Conservation (phyloP, 2,329 filamentous ascomycete genomes). For the Coleophoma cylindrospora region DNA sequence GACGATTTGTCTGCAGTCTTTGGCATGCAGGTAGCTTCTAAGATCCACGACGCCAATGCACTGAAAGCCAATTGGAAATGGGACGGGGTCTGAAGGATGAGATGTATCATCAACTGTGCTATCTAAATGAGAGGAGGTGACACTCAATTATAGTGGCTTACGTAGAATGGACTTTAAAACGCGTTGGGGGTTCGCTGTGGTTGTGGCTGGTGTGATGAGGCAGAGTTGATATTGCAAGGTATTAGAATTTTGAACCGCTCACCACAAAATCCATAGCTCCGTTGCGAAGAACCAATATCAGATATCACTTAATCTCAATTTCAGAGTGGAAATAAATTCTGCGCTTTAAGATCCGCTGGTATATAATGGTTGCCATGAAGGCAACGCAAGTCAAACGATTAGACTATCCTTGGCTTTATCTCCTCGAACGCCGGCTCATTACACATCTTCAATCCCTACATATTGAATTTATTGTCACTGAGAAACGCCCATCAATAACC, state of each 20-base stretch:
- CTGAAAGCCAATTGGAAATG: conserved; percentile 17
- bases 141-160: conserved; percentile 20
- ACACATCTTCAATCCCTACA: conserved; percentile 1
- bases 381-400: no score
- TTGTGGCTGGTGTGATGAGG: conserved; percentile 13
- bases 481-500: neutral
- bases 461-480: conserved; percentile 1
- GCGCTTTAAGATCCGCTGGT: no score
- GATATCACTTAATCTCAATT: no score
- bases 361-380: no score
- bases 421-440: neutral
- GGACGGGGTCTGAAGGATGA: conserved; percentile 5
- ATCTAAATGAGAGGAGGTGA: conserved; percentile 3
- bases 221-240: no score
- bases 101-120: neutral
- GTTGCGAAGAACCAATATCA: no score
- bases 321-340: no score
- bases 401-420: no score
- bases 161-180: conserved; percentile 8
- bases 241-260: no score
- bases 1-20: conserved; percentile 16
- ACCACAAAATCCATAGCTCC: no score
- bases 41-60: conserved; percentile 15
- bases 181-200: conserved; percentile 22
- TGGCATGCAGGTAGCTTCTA: conserved; percentile 7